Conservation (phyloP, 768 basidiomycete genomes). For the Rhodosporidiobolus odoratus region DNA sequence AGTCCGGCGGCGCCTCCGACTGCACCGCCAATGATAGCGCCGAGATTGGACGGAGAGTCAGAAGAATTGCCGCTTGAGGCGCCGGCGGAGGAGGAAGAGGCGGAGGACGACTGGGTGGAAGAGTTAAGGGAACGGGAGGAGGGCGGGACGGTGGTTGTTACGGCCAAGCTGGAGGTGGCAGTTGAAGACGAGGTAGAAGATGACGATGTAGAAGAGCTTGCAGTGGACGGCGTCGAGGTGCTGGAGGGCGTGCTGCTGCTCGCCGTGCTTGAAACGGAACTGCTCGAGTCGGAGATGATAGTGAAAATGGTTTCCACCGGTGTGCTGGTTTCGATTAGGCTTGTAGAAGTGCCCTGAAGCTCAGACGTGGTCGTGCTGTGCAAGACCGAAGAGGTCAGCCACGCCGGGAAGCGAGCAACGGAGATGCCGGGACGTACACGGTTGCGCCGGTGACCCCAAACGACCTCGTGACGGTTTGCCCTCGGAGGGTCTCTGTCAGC, state of each 20-base stretch:
- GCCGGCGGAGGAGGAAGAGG: neutral
- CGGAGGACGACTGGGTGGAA: neutral
- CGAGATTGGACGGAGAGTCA: neutral
- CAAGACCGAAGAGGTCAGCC: neutral
- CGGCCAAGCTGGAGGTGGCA: neutral
- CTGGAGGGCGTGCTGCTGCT: neutral
- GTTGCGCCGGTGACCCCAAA: constrained; percentile 8
- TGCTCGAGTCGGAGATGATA: neutral
- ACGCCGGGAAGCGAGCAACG: neutral
- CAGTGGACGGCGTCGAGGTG: neutral
- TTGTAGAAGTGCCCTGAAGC: neutral
- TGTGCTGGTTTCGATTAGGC: constrained; percentile 11
- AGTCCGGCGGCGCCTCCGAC: constrained; percentile 25
- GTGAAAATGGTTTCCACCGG: constrained; percentile 14
- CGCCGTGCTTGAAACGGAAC: neutral
- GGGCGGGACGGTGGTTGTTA: neutral
- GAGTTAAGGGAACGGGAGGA: neutral
- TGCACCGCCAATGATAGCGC: constrained; percentile 25
- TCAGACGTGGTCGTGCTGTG: neutral
- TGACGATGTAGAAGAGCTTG: neutral
- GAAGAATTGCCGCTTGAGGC: neutral
- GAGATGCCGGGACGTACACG: neutral
- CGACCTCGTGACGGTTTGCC: neutral
- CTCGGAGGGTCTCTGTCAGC: neutral
- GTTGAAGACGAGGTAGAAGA: neutral